Conservation (phyloP, 257 asterid genomes). For the Marsdenia floribunda region DNA sequence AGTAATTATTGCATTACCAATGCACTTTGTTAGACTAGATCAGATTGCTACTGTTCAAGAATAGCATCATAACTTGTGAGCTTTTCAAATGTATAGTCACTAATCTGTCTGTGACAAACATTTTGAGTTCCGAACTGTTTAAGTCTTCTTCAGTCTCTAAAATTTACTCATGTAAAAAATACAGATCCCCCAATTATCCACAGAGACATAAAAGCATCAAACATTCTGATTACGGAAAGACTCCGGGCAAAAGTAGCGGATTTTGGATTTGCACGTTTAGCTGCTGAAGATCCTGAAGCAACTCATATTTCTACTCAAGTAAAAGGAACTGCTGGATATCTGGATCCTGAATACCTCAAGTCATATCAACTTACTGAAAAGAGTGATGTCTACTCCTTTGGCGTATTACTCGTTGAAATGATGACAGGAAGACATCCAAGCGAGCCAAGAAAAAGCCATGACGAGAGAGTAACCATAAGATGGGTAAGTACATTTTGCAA, state of each 20-base stretch:
- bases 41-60: not conserved
- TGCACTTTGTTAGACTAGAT: not conserved
- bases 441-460: conserved; percentile 30
- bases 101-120: not conserved
- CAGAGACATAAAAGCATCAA: conserved; percentile 64
- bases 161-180: not conserved
- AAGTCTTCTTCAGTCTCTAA: not conserved
- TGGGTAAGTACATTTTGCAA: conserved; percentile 42
- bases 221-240: conserved; percentile 65
- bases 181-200: conserved; percentile 73
- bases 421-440: conserved; percentile 59
- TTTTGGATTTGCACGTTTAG: conserved; percentile 66
- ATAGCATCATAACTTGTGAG: not conserved
- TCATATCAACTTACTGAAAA: conserved; percentile 62
- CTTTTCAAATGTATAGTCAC: not conserved
- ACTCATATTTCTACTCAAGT: conserved; percentile 61
- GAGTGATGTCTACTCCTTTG: conserved; percentile 78
- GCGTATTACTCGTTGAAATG: conserved; percentile 65
- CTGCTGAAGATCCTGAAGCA: conserved; percentile 36
- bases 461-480: conserved; percentile 45
- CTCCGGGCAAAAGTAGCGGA: conserved; percentile 68
- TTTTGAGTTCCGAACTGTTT: not conserved
- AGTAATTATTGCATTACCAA: not conserved
- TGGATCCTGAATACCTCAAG: conserved; percentile 66
- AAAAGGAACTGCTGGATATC: conserved; percentile 74